Percentiles rank a stretch among this genome's conserved stretches.
Conservation (phyloP, 2,329 filamentous ascomycete species). For the Didymella pinodella region DNA sequence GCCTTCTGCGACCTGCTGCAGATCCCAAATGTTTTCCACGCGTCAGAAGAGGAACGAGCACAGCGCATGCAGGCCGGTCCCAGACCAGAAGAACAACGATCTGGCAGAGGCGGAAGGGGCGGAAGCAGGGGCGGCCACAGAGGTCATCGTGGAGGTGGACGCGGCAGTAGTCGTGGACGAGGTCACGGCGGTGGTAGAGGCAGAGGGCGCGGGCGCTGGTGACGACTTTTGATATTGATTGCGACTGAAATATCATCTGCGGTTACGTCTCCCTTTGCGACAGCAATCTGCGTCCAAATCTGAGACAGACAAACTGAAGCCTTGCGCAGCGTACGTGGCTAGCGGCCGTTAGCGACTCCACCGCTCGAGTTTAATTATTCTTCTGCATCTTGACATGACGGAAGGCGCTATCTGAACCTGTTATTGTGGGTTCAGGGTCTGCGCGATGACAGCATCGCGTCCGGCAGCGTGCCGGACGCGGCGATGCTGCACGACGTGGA, state of each 20-base stretch:
- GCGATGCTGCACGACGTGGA: slow-evolving; percentile 14
- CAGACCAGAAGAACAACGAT: slow-evolving; percentile 37
- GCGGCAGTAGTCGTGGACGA: slow-evolving; percentile 35
- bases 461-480: slow-evolving; percentile 11
- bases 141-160: slow-evolving; percentile 32
- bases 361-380: slow-evolving; percentile 20
- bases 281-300: slow-evolving; percentile 5
- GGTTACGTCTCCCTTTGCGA: slow-evolving; percentile 6
- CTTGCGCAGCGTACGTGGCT: slow-evolving; percentile 30
- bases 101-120: slow-evolving; percentile 39
- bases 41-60: slow-evolving; percentile 71
- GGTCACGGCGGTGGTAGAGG: slow-evolving; percentile 33
- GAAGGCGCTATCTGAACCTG: slow-evolving; percentile 21
- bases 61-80: slow-evolving; percentile 44
- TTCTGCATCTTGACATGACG: slow-evolving; percentile 31
- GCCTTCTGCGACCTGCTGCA: slow-evolving; percentile 80
- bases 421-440: slow-evolving; percentile 27
- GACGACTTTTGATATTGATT: slow-evolving; percentile 14
- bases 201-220: slow-evolving; percentile 39
- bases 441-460: slow-evolving; percentile 32
- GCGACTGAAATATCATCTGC: slow-evolving; percentile 1
- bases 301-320: slow-evolving; percentile 17
- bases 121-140: slow-evolving; percentile 39
- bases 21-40: slow-evolving; percentile 78
- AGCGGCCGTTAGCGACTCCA: slow-evolving; percentile 25